phyloP scores from a whole-genome alignment of 225 moss, liverwort and hornwort genomes.

The Asterella californica region DNA sequence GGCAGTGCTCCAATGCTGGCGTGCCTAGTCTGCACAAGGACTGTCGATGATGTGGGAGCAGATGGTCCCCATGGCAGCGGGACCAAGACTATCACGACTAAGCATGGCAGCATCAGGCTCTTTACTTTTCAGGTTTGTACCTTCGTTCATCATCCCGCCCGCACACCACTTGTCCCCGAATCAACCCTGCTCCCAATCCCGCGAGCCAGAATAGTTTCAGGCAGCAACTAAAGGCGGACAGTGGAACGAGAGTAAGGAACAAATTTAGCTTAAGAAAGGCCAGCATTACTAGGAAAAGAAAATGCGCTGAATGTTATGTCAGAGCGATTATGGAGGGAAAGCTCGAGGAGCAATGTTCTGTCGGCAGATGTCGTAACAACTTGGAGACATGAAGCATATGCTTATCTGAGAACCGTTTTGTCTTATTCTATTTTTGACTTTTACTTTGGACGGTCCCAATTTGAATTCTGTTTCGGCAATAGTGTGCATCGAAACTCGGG shows the following conservation, averaged over 20 bases:
- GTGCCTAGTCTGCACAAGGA: conserved; percentile 32
- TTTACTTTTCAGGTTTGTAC: conserved; percentile 37
- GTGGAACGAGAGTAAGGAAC: neutral
- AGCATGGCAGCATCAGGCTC: conserved; percentile 31
- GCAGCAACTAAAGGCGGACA: neutral
- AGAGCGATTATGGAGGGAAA: conserved; percentile 6
- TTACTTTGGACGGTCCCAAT: neutral
- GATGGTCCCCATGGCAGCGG: conserved; percentile 21
- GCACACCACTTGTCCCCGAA: neutral
- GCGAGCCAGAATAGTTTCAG: neutral
- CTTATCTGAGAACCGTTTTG: conserved; percentile 1
- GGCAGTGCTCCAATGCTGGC: conserved; percentile 34
- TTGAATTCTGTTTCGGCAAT: neutral
- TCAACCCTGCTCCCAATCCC: neutral
- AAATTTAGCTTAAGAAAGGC: neutral
- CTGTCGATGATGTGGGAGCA: conserved; percentile 19
- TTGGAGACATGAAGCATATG: neutral
- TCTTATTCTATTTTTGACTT: conserved; percentile 17
- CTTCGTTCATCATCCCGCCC: neutral
- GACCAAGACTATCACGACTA: conserved; percentile 21
- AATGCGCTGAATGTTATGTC: neutral
- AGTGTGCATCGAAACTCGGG: neutral
- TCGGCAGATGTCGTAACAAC: neutral
- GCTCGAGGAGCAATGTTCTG: neutral
- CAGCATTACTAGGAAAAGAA: neutral